Evolutionary conservation across 139 green algal species (phyloP), one percentile per base, ranked within the genome.

Genomic region (Auxenochlorella protothecoides): DNA sequence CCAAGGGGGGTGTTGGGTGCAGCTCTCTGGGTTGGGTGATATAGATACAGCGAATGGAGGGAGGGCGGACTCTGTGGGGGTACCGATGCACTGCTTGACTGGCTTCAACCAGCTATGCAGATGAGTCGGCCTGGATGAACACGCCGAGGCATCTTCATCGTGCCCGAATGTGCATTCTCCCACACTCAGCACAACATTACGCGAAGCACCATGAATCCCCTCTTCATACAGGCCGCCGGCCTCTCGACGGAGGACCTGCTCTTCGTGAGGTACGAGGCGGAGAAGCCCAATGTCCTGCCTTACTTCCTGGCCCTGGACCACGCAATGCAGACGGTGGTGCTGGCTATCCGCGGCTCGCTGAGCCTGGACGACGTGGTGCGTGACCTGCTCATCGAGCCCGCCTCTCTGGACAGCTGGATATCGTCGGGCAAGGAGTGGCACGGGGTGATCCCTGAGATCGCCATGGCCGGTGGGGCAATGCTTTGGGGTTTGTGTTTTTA

Each of bases 251-350:
- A 52, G n/a, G 77, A 86, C 70, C 56, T 87, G 44, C 27, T 83
- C 8, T 80, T 83, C 68, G 78, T 83, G n/a, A 62, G 76, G 15
- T 72, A 71, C 52, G 76, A 78, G 13, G 68, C 65, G 5, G 67
- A 81, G 76, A 78, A 67, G 12, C 70, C 63, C 54, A 53, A 73
- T 9, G 78, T 83, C 9, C 76, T 90, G 63, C 85, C 85, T 51
- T 90, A 90, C 80, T 86, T 83, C 78, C 78, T 90, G 2, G 78
- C 73, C 15, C 67, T 88, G 54, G 85, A 90, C 65, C 53, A 65
- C 6, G 13, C 61, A 55, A 76, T 71, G 5, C 56, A 76, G 55
- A 65, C 72, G 5, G 66, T 90, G 6, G 78, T 90, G 10, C 44
- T 90, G 27, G 61, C 81, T 63, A 86, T 90, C 53, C 68, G 85